phyloP scores from a whole-genome alignment of 176 grass and related monocot genomes.

The Pharus latifolius region DNA sequence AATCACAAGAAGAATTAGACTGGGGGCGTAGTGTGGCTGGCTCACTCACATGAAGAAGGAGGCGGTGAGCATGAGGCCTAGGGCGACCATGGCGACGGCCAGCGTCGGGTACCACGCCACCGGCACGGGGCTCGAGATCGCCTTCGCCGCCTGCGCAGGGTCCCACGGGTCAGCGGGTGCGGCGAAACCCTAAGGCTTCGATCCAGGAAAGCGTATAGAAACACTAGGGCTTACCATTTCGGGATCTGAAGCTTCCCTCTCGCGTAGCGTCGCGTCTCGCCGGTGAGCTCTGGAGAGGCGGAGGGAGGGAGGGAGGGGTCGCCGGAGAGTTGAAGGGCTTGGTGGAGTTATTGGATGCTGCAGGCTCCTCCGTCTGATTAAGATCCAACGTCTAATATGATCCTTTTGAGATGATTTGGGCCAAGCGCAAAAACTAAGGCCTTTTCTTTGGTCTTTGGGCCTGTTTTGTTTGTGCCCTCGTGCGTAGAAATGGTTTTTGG shows the following conservation, averaged over 20 bases:
- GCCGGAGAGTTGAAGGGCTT: too few species aligned
- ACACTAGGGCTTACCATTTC: conserved; percentile 12
- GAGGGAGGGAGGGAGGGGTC: too few species aligned
- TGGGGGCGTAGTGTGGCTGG: neutral
- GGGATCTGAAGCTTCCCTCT: conserved; percentile 23
- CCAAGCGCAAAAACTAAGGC: too few species aligned
- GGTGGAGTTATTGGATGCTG: too few species aligned
- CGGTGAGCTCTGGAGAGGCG: too few species aligned
- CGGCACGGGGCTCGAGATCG: conserved; percentile 83
- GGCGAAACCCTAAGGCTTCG: neutral
- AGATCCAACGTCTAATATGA: too few species aligned
- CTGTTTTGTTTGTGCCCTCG: too few species aligned
- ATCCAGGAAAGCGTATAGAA: neutral
- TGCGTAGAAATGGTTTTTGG: too few species aligned
- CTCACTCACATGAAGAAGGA: conserved; percentile 85
- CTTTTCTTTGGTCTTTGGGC: too few species aligned
- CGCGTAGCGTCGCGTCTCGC: conserved; percentile 1
- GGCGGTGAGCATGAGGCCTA: conserved; percentile 74
- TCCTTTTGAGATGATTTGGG: too few species aligned
- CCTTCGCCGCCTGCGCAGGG: conserved; percentile 55
- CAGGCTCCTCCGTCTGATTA: too few species aligned
- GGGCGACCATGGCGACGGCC: conserved; percentile 50
- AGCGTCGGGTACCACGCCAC: conserved; percentile 78
- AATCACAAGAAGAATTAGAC: neutral
- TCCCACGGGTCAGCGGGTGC: too few species aligned